Conservation (phyloP, 495 filamentous ascomycete genomes). For the Amniculicola lignicola region DNA sequence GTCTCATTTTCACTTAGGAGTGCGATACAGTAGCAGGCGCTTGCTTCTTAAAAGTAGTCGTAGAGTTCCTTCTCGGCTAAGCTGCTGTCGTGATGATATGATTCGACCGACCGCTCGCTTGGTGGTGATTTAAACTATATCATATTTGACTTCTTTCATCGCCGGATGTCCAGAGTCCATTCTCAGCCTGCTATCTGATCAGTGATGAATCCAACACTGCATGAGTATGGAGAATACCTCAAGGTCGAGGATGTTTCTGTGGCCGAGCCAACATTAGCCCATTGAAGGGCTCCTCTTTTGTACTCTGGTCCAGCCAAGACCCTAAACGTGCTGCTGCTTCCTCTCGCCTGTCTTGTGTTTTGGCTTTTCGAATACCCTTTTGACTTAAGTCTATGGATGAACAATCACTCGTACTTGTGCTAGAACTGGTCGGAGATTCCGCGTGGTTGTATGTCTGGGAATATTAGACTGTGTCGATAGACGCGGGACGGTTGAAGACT, state of each 20-base stretch:
- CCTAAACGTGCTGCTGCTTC: background rate
- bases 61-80: too few species aligned
- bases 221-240: background rate
- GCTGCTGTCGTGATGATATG: too few species aligned
- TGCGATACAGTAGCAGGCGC: too few species aligned
- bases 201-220: background rate
- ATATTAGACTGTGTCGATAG: background rate
- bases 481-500: too few species aligned
- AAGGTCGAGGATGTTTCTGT: too few species aligned
- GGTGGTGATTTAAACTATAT: too few species aligned
- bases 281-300: constrained; percentile 12
- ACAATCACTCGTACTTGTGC: background rate
- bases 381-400: background rate
- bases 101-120: too few species aligned
- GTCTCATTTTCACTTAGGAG: too few species aligned
- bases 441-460: background rate
- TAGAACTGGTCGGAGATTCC: background rate
- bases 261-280: background rate
- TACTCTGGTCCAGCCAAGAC: background rate
- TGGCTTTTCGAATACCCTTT: background rate
- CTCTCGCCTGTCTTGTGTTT: background rate
- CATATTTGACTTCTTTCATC: background rate
- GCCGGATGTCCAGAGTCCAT: background rate
- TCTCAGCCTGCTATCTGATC: background rate
- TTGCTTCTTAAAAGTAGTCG: too few species aligned